Base-by-base conservation (phyloP, 495 filamentous ascomycete genomes). In the Hyaloscypha bicolor region DNA sequence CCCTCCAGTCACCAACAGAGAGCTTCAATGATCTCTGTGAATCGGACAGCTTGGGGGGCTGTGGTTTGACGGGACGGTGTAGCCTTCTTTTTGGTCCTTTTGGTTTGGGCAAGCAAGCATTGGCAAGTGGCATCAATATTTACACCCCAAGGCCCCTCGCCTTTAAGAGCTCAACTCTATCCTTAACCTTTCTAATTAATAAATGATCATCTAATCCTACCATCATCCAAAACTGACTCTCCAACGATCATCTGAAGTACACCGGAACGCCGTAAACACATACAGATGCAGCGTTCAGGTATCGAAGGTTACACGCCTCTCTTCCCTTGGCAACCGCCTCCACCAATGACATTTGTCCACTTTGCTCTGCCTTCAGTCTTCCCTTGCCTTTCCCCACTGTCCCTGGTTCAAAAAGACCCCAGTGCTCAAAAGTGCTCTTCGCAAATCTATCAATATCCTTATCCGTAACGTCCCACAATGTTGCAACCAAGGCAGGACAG, bases 381-480 rank as follows among this genome's bases (percentile, higher is more conserved):
- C 32, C 63, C 65, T 64, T 67, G 69, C 62, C 65, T 72, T 74
- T 74, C 67, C 64, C 76, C 66, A 55, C 73, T 59, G 52, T 66
- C 55, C 65, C 42, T 48, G 55, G 67, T 21, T 68, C 74, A 32
- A 93, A 79, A 3, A 99, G 74, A 16, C 95, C 95, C 95, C 95
- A 99, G 63, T 88, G 84, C 74, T 94, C 89, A 59, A 97, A 88
- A 3, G 90, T 79, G 19, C 84, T 79, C 29, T 86, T 86, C 0
- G 93, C 88, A 74, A 97, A 96, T 42, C 93, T 89, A 80, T 99
- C 95, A 71, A 96, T 95, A 75, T 99, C 95, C 69, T 90, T 90
- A 72, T 99, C 95, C 14, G 96, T 99, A 25, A 99, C 95, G 77
- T 99, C 95, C 95, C 95, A 99, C 42, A 99, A 81, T 5, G 91